Conservation (phyloP, 2,329 filamentous ascomycete species). For the Mycosphaerelloides madeirae region DNA sequence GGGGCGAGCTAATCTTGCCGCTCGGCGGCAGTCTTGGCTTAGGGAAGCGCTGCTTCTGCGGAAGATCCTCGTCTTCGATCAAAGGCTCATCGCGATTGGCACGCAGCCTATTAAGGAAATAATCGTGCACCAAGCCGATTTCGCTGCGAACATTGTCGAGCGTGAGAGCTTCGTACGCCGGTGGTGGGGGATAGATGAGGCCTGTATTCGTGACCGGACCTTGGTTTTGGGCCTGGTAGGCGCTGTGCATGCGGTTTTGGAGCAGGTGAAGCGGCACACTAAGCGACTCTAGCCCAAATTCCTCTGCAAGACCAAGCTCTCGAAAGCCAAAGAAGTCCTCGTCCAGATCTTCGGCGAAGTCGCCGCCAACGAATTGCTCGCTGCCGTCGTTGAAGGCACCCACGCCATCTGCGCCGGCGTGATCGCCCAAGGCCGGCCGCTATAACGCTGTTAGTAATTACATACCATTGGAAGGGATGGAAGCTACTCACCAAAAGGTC, state of each 20-base stretch:
- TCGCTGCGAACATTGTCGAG: conserved; percentile 71
- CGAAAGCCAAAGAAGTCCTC: conserved; percentile 99
- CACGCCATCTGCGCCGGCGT: conserved; percentile 76
- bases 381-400: conserved; percentile 93
- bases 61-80: conserved; percentile 90
- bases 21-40: conserved; percentile 62
- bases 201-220: conserved; percentile 56
- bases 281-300: conserved; percentile 81
- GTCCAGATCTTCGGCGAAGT: conserved; percentile 95
- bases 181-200: conserved; percentile 62
- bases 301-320: conserved; percentile 83
- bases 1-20: conserved; percentile 79
- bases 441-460: conserved; percentile 26
- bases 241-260: conserved; percentile 81
- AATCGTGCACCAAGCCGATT: conserved; percentile 83
- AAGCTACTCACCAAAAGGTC: conserved; percentile 62
- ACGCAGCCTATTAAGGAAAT: conserved; percentile 84
- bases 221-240: conserved; percentile 71
- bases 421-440: conserved; percentile 73
- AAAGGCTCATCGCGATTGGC: conserved; percentile 77
- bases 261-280: conserved; percentile 91
- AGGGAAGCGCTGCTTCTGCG: conserved; percentile 76
- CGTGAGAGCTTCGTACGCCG: conserved; percentile 71
- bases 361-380: conserved; percentile 92
- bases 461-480: not conserved